Evolutionary conservation across 73 alveolate species (phyloP), one percentile per base, ranked within the genome.

Genomic region (Paramecium sexaurelia): DNA sequence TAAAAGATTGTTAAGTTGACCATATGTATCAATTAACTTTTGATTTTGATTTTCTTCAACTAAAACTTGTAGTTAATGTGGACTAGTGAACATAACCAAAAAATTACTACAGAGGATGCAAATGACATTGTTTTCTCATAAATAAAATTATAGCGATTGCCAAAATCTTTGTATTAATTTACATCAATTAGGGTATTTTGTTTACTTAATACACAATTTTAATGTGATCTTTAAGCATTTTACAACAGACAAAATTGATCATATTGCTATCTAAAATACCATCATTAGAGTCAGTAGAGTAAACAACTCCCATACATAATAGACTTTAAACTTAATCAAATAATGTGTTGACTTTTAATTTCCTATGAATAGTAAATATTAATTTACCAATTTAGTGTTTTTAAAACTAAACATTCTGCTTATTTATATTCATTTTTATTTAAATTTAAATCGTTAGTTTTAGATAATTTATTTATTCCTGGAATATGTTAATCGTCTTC

Each of bases 401-500:
- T 73, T 33, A 73, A 39, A 39, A 73, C 57, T 27, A 36, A 22
- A 39, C 33, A 73, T 20, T 73, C 87, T 20, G 57, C 43, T 3
- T 73, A 9, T 39, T 73, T 73, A 20, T 36, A 33, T 73, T 73
- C 36, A 27, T 73, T 39, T 36, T 20, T 20, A 33, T 33, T 20
- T 36, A 73, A 36, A 11, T 73, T 39, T 36, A 73, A 36, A 73
- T 73, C 87, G 17, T 66, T 39, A 8, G 87, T 32, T 39, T 73
- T 20, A 15, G 36, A 36, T 36, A 73, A 19, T 39, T 73, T 73
- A 11, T 19, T 20, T 66, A 73, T 36, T 17, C 55, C 55, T 73
- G 87, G 87, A 33, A 73, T 73, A 20, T 73, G 57, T 73, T 27
- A 6, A 39, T 73, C 87, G 11, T 36, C 55, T 73, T 73, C 87